Evolutionary conservation across 2,329 filamentous ascomycete species (phyloP).

Genomic region (Trichophyton schoenleinii): DNA sequence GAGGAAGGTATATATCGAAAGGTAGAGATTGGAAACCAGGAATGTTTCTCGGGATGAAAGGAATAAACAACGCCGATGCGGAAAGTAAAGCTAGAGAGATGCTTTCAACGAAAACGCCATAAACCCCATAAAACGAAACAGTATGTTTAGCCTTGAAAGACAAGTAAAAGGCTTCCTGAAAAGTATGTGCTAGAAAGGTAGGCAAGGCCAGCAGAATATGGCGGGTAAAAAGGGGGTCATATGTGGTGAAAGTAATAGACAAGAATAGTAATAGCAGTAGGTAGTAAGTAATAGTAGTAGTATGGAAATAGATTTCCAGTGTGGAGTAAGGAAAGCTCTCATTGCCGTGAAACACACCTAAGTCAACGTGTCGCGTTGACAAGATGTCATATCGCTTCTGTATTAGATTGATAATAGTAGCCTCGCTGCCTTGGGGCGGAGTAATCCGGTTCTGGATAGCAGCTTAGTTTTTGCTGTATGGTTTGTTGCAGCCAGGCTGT

Average conservation of each 20-base stretch:
- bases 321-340: background rate
- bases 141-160: background rate
- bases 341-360: background rate
- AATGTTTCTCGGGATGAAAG: background rate
- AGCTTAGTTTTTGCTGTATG: background rate
- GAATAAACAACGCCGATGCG: background rate
- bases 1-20: background rate
- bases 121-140: background rate
- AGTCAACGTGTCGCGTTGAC: background rate
- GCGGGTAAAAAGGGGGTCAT: background rate
- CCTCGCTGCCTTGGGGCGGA: background rate
- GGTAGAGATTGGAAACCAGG: background rate
- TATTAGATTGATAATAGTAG: background rate
- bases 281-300: background rate
- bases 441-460: background rate
- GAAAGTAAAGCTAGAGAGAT: background rate
- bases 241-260: background rate
- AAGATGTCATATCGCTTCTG: background rate
- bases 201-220: background rate
- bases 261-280: background rate
- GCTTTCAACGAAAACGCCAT: background rate
- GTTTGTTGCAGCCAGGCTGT: constrained; percentile 3
- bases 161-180: background rate
- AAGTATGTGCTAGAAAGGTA: background rate
- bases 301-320: background rate